These are phyloP conservation scores for Heliosperma pusillum DNA, from an alignment of 148 eudicot species.

Conservation along the genomic window DNA sequence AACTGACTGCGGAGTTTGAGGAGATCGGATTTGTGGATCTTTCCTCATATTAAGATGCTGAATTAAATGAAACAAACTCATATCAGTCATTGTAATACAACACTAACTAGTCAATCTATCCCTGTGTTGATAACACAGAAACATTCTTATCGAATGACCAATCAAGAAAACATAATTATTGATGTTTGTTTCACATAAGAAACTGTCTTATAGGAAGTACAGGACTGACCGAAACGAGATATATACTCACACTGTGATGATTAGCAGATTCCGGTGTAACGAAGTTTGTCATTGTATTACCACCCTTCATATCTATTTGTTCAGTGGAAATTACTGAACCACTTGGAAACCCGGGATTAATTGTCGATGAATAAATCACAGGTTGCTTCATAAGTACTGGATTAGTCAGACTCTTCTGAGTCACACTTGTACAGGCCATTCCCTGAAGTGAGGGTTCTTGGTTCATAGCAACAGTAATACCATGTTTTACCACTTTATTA, in stretches of 20 bases:
- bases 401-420: neutral
- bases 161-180: no score
- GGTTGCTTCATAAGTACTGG: neutral
- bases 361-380: neutral
- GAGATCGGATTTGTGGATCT: neutral
- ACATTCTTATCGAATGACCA: no score
- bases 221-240: neutral
- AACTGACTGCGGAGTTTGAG: constrained; percentile 3
- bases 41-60: constrained; percentile 10
- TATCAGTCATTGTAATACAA: neutral
- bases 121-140: no score
- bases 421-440: neutral
- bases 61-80: neutral
- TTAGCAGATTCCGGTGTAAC: neutral
- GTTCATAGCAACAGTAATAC: neutral
- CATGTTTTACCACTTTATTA: neutral
- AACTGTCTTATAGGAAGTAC: neutral
- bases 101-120: neutral
- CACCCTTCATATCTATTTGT: neutral
- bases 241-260: constrained; percentile 1
- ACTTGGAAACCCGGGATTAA: neutral
- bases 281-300: neutral
- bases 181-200: no score
- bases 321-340: neutral
- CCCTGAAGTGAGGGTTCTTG: constrained; percentile 10